A percentile compares a stretch with the other conserved stretches of the same genome.
These are phyloP conservation scores for Sporothrix protearum DNA, from an alignment of 2,329 filamentous ascomycete species.

Conservation along the genomic window DNA sequence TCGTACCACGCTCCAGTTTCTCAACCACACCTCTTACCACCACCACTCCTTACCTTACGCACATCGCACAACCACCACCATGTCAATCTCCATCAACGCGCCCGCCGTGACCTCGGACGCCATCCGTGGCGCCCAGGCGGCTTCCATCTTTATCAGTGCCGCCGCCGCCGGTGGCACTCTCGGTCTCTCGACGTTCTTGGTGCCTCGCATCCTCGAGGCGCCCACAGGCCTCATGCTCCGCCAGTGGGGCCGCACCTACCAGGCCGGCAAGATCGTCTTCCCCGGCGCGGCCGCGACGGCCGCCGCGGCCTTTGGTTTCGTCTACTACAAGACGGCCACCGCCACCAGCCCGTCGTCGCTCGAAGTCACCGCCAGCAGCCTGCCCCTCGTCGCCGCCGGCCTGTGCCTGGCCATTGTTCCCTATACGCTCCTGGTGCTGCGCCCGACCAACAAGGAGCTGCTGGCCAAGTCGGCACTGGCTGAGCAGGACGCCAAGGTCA, in stretches of 20 bases:
- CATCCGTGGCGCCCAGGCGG: slow-evolving; percentile 44
- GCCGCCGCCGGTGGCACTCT: slow-evolving; percentile 41
- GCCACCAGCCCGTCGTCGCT: slow-evolving; percentile 16
- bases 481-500: slow-evolving; percentile 32
- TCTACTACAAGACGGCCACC: slow-evolving; percentile 32
- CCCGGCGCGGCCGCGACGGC: slow-evolving; percentile 41
- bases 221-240: slow-evolving; percentile 53
- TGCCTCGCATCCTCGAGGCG: slow-evolving; percentile 53
- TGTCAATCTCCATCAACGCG: slow-evolving; percentile 7
- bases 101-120: neutral
- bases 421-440: slow-evolving; percentile 49
- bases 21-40: neutral
- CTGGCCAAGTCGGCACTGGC: slow-evolving; percentile 42
- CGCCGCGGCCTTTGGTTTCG: slow-evolving; percentile 42
- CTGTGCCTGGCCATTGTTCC: slow-evolving; percentile 48
- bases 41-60: neutral
- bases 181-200: slow-evolving; percentile 42
- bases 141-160: slow-evolving; percentile 50
- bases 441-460: slow-evolving; percentile 48
- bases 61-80: neutral
- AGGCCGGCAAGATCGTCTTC: slow-evolving; percentile 40
- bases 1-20: neutral
- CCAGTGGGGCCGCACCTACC: slow-evolving; percentile 51
- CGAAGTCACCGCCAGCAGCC: slow-evolving; percentile 36
- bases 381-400: slow-evolving; percentile 46